A percentile compares a stretch with the other conserved stretches of the same genome.
These are phyloP conservation scores for Phanerodontia chrysosporium DNA, from an alignment of 768 basidiomycete species.

Conservation along the genomic window DNA sequence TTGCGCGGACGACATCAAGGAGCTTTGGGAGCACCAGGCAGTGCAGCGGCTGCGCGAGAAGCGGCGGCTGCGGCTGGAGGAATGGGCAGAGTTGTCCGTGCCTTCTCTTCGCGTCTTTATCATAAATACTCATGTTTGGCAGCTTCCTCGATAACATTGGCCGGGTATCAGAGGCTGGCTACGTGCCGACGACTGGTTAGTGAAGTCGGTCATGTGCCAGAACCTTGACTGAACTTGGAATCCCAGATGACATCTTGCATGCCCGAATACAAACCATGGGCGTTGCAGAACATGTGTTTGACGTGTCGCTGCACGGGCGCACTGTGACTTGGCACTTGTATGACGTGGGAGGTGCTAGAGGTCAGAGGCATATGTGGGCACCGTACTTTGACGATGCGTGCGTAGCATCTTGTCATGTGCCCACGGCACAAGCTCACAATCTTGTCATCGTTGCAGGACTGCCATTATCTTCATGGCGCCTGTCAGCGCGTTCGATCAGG, in stretches of 20 bases:
- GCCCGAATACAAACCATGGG: conserved; percentile 92
- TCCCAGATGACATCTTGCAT: conserved; percentile 76
- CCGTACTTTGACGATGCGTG: conserved; percentile 79
- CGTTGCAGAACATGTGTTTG: conserved; percentile 79
- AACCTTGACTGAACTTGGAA: conserved; percentile 15
- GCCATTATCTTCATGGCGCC: conserved; percentile 86
- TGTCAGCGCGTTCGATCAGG: conserved; percentile 85
- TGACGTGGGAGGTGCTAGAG: conserved; percentile 79
- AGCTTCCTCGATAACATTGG: conserved; percentile 76
- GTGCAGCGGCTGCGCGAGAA: conserved; percentile 66
- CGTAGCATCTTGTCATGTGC: neutral
- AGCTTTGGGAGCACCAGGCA: conserved; percentile 69
- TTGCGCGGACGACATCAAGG: conserved; percentile 59
- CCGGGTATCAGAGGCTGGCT: conserved; percentile 65
- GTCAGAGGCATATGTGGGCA: conserved; percentile 77
- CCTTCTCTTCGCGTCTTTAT: neutral
- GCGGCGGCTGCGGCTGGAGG: conserved; percentile 73
- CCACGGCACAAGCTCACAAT: conserved; percentile 26
- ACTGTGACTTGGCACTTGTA: conserved; percentile 75
- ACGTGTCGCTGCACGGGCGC: conserved; percentile 76
- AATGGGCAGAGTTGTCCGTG: conserved; percentile 86
- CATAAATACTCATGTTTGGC: conserved; percentile 14
- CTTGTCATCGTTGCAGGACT: conserved; percentile 31
- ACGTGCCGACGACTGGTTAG: conserved; percentile 72
- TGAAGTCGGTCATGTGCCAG: conserved; percentile 1